Conservation (phyloP, 1,284 basidiomycete species). For the Ceratobasidium sp. region DNA sequence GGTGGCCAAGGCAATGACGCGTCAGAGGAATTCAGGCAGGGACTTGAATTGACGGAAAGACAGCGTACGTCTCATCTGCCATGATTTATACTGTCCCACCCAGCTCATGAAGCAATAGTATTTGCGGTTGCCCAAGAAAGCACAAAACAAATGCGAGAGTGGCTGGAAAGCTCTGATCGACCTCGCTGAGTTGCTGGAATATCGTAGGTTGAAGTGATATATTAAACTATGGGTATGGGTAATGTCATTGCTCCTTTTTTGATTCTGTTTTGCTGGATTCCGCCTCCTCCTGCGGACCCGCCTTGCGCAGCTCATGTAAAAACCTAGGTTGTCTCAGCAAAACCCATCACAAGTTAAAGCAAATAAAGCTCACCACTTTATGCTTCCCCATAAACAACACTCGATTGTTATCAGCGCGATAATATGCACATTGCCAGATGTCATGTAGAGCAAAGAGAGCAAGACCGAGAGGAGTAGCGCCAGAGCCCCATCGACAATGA, state of each 20-base stretch:
- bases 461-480: constrained; percentile 67
- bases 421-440: constrained; percentile 70
- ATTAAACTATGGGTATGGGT: constrained; percentile 30
- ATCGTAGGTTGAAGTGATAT: constrained; percentile 34
- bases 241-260: constrained; percentile 49
- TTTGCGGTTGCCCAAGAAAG: constrained; percentile 86
- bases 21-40: constrained; percentile 84
- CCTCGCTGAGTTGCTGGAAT: constrained; percentile 55
- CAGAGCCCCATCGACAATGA: constrained; percentile 71
- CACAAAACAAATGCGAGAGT: constrained; percentile 76
- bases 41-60: constrained; percentile 86
- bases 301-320: constrained; percentile 54
- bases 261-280: constrained; percentile 45
- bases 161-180: constrained; percentile 78
- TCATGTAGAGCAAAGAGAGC: constrained; percentile 63
- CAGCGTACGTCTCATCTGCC: constrained; percentile 70
- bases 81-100: neutral
- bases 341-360: neutral
- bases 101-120: constrained; percentile 60
- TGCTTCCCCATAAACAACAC: constrained; percentile 73
- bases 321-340: constrained; percentile 46
- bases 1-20: constrained; percentile 61
- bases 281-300: constrained; percentile 36
- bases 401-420: constrained; percentile 71
- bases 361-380: constrained; percentile 70